Base-by-base conservation (phyloP, 176 grass and related monocot species). In the Raddia guianensis region DNA sequence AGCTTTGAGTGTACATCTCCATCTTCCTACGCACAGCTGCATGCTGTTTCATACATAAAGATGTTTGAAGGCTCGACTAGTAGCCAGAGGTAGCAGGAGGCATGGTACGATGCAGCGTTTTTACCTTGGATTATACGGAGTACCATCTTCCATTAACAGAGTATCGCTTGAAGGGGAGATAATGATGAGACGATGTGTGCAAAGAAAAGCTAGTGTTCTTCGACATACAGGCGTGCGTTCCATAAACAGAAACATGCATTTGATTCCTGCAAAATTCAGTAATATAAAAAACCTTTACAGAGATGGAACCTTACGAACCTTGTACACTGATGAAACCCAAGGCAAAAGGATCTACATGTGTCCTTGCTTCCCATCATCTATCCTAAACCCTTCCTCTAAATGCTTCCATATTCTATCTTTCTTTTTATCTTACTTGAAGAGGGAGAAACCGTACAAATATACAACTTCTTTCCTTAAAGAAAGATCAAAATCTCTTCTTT, bases 271-370 rank as follows among this genome's bases (percentile, higher is more conserved):
- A 48, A 32, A 85, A 85, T 55, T 65, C 55, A 89, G 82, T 50
- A 85, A 73, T 76, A 50, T 70, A 58, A 68, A 85, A 35, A 74
- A 83, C 44, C 33, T 82, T 82, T 89, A 86, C 83, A 89, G 78
- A 81, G 43, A 78, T 67, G 27, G 70, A 78, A 80, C 68, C 72
- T 80, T 44, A 15, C 32, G 49, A 81, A 85, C 63, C 76, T 88
- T 85, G 64, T 77, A 89, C 83, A 86, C 0, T 76, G 83, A 86
- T 89, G 85, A 88, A 93, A 91, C 83, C 74, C 80, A 87, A 93
- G 91, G 85, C 86, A 88, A 90, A 84, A 84, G 75, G 78, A 85
- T 91, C 89, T 94, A 94, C 88, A 91, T 63, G 70, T 86, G 89
- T 69, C 89, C 81, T 88, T 88, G 85, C 82, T 86, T 91, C 81